Conservation (phyloP, 805 yeast species). For the Candida silvatica region DNA sequence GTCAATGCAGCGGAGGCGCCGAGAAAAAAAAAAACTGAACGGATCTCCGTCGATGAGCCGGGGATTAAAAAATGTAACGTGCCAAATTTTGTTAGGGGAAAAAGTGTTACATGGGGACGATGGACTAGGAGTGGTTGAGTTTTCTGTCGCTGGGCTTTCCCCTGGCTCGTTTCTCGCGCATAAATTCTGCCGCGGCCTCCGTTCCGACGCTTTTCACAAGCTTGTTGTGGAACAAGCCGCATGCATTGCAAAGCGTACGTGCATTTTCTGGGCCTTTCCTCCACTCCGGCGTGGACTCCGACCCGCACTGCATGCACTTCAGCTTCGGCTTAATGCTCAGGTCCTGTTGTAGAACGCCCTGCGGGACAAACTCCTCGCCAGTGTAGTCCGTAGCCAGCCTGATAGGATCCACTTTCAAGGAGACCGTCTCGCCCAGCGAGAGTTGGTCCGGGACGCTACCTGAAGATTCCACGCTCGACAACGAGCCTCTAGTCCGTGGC, state of each 20-base stretch:
- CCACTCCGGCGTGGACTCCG: slow-evolving; percentile 85
- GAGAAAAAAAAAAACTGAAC: too few species aligned
- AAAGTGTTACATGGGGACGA: too few species aligned
- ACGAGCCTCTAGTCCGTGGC: too few species aligned
- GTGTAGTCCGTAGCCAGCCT: slow-evolving; percentile 3
- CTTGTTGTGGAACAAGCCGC: slow-evolving; percentile 73
- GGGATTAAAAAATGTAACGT: too few species aligned
- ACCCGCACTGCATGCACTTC: slow-evolving; percentile 63
- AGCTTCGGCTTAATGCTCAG: slow-evolving; percentile 23
- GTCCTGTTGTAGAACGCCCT: slow-evolving; percentile 28
- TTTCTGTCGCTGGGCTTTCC: slow-evolving; percentile 22
- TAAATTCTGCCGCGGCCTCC: slow-evolving; percentile 30
- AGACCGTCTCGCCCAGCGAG: slow-evolving; percentile 20
- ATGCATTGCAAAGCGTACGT: slow-evolving; percentile 82
- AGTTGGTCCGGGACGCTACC: too few species aligned
- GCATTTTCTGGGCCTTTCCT: slow-evolving; percentile 82
- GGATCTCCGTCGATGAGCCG: too few species aligned
- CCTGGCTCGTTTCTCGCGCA: slow-evolving; percentile 21
- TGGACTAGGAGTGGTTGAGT: background rate
- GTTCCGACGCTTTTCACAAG: slow-evolving; percentile 40
- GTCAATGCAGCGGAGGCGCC: too few species aligned
- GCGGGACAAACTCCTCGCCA: slow-evolving; percentile 15
- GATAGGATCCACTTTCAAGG: slow-evolving; percentile 21
- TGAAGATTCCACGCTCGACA: too few species aligned
- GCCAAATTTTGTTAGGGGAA: too few species aligned